A percentile compares a stretch with the other conserved stretches of the same genome.
Evolutionary conservation across 306 rosid genomes (phyloP).

Genomic region (Rubus parviflorus): DNA sequence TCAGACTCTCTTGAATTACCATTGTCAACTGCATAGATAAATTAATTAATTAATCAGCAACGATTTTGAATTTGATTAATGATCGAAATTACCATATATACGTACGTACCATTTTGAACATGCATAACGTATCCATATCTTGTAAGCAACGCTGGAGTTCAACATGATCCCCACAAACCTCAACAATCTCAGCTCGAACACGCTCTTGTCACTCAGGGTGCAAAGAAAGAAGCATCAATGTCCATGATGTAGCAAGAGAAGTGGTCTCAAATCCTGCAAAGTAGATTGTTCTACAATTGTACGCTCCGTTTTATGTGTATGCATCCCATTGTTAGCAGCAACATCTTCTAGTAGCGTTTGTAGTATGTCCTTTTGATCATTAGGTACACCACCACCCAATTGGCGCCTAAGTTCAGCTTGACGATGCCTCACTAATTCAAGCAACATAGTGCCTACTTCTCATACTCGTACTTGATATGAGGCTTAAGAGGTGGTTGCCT

Average conservation of each 20-base stretch:
- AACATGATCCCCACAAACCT: constrained; percentile 13
- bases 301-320: neutral
- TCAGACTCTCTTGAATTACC: constrained; percentile 4
- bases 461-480: no score
- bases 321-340: neutral
- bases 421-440: neutral
- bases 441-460: constrained; percentile 2
- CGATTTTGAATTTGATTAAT: neutral
- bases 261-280: constrained; percentile 24
- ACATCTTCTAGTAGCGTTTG: neutral
- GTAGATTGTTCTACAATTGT: constrained; percentile 15
- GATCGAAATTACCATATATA: no score
- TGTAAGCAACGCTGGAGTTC: neutral
- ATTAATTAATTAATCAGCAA: neutral
- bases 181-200: constrained; percentile 12
- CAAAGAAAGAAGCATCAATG: constrained; percentile 22
- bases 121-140: neutral
- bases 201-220: constrained; percentile 20
- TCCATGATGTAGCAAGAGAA: constrained; percentile 17
- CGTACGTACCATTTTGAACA: constrained; percentile 5
- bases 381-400: neutral
- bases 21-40: neutral
- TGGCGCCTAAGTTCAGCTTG: neutral
- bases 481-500: no score
- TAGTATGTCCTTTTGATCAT: neutral